phyloP scores from a whole-genome alignment of 2,329 filamentous ascomycete genomes.

The Paecilomyces sp. region DNA sequence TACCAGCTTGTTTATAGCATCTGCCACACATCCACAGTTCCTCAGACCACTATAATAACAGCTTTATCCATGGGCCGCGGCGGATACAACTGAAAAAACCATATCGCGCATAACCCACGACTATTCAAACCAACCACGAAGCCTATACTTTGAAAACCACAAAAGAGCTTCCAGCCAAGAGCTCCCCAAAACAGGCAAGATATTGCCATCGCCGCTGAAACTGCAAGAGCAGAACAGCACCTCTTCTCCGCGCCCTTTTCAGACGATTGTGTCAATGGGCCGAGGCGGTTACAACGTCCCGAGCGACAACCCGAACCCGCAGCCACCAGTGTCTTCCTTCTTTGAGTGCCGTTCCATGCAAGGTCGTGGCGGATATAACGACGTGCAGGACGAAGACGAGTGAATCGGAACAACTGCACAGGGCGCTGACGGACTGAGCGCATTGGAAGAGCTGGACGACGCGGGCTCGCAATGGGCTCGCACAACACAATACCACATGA shows the following conservation, averaged over 20 bases:
- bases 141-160: not conserved
- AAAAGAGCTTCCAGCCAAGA: not conserved
- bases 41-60: not conserved
- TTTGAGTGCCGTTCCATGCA: slow-evolving; percentile 7
- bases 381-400: slow-evolving; percentile 12
- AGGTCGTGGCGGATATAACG: slow-evolving; percentile 29
- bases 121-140: not conserved
- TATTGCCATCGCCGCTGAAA: slow-evolving; percentile 20
- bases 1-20: not conserved
- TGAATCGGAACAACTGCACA: not conserved
- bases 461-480: not conserved
- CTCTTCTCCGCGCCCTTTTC: slow-evolving; percentile 3
- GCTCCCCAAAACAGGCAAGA: not conserved
- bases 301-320: slow-evolving; percentile 5
- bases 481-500: not conserved
- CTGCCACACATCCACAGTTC: not conserved
- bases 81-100: slow-evolving; percentile 18
- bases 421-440: not conserved
- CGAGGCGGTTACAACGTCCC: slow-evolving; percentile 22
- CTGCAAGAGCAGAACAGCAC: slow-evolving; percentile 20
- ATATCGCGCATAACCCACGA: slow-evolving; percentile 1
- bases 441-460: not conserved
- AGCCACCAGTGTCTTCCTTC: slow-evolving; percentile 2
- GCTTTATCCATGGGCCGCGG: slow-evolving; percentile 18
- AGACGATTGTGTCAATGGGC: slow-evolving; percentile 4